A percentile compares a stretch with the other conserved stretches of the same genome.
Evolutionary conservation across 2,329 filamentous ascomycete species (phyloP).

Genomic region (Colletotrichum musae): DNA sequence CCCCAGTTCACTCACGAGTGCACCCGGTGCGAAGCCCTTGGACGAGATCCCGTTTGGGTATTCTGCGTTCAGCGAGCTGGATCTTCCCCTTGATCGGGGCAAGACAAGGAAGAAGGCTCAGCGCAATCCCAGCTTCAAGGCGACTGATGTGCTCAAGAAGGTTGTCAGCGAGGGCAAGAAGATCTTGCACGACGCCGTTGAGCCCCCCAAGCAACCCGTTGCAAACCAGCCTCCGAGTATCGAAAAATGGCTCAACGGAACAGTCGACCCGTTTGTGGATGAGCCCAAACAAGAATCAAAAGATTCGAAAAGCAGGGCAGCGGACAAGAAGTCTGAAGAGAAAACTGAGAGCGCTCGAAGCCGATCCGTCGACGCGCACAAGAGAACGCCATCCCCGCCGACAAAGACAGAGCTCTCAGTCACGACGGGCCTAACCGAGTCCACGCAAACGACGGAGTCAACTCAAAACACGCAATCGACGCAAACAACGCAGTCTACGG

Average conservation of each 20-base stretch:
- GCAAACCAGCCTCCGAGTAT: conserved; percentile 74
- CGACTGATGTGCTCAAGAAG: conserved; percentile 74
- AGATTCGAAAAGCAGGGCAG: conserved; percentile 50
- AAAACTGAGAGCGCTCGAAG: conserved; percentile 43
- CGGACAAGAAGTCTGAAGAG: conserved; percentile 49
- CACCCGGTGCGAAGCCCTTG: conserved; percentile 62
- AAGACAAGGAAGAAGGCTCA: conserved; percentile 62
- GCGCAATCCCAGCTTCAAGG: conserved; percentile 70
- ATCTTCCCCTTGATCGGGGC: conserved; percentile 64
- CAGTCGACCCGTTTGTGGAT: conserved; percentile 74
- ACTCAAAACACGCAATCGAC: conserved; percentile 39
- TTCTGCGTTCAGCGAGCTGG: conserved; percentile 77
- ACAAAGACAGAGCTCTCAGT: conserved; percentile 46
- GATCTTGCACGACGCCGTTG: conserved; percentile 73
- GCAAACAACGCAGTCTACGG: conserved; percentile 31
- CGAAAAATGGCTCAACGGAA: conserved; percentile 75
- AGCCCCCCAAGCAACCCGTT: conserved; percentile 65
- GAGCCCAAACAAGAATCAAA: conserved; percentile 44
- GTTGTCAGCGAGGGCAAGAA: conserved; percentile 76
- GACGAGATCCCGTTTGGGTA: conserved; percentile 75
- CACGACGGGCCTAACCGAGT: conserved; percentile 30
- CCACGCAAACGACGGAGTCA: conserved; percentile 25
- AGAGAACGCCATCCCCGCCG: conserved; percentile 43
- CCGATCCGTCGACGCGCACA: conserved; percentile 43
- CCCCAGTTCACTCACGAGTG: conserved; percentile 53